These are phyloP conservation scores for Solanum microdontum DNA, from an alignment of 257 asterid genomes.

Conservation along the genomic window DNA sequence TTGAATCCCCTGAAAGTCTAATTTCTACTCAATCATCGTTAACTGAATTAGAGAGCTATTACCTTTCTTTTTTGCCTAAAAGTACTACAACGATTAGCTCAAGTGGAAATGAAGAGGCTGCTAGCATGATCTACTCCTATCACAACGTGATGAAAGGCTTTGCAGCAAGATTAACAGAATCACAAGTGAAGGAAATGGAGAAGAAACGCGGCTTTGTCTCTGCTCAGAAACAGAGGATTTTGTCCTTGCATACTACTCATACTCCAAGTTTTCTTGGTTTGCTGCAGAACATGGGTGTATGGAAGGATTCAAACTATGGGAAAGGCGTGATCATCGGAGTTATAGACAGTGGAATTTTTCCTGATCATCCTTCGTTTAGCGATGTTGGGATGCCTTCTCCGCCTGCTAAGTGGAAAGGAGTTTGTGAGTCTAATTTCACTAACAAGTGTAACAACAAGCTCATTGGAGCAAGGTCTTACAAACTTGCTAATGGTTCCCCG, in stretches of 20 bases:
- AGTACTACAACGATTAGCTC: neutral
- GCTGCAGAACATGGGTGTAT: constrained; percentile 24
- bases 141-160: constrained; percentile 33
- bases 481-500: neutral
- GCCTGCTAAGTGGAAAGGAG: constrained; percentile 39
- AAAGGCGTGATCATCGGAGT: constrained; percentile 42
- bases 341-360: constrained; percentile 26
- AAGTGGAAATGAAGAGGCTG: neutral
- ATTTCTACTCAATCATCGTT: neutral
- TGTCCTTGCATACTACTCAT: constrained; percentile 33
- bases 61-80: constrained; percentile 23
- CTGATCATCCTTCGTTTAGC: constrained; percentile 37
- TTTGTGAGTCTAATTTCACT: constrained; percentile 17
- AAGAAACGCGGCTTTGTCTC: constrained; percentile 18
- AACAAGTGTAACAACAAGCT: constrained; percentile 30
- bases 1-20: constrained; percentile 7
- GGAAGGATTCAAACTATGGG: constrained; percentile 41
- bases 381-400: constrained; percentile 46
- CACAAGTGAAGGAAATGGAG: constrained; percentile 22
- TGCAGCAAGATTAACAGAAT: constrained; percentile 29
- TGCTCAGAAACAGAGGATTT: constrained; percentile 17
- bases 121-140: constrained; percentile 17
- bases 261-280: constrained; percentile 39
- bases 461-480: constrained; percentile 27
- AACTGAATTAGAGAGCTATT: constrained; percentile 18